Percentiles rank a stretch among this genome's conserved stretches.
Conservation (phyloP, 1,284 basidiomycete species). For the Hypsizygus ulmarius region DNA sequence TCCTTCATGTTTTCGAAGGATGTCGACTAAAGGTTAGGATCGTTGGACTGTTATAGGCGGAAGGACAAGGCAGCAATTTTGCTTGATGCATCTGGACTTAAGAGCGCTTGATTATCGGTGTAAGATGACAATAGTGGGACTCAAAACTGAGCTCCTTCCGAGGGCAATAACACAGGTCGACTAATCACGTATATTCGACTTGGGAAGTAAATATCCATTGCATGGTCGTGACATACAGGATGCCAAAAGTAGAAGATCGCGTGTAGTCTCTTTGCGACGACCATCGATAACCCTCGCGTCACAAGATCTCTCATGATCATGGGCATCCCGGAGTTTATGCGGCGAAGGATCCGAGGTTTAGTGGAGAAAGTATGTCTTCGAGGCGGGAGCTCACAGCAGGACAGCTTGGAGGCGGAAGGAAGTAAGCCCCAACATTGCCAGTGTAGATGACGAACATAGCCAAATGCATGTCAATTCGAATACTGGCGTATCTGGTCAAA, state of each 20-base stretch:
- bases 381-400: not conserved
- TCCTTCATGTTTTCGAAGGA: not conserved
- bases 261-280: not conserved
- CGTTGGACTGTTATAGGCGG: no score
- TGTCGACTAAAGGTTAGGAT: not conserved
- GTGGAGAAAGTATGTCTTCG: not conserved
- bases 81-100: not conserved
- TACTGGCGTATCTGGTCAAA: no score
- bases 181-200: not conserved
- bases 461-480: no score
- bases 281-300: not conserved
- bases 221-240: not conserved
- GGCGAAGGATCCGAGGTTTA: conserved; percentile 23
- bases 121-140: not conserved
- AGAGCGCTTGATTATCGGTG: conserved; percentile 5
- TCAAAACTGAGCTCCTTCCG: not conserved
- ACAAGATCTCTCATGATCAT: conserved; percentile 1
- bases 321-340: conserved; percentile 12
- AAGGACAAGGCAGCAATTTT: no score
- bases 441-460: no score
- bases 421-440: no score
- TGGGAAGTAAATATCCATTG: conserved; percentile 3
- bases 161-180: not conserved
- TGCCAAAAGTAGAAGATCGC: not conserved
- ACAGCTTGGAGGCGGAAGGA: not conserved